These are phyloP conservation scores for Xylariales sp. DNA, from an alignment of 2,329 filamentous ascomycete genomes.

Conservation along the genomic window DNA sequence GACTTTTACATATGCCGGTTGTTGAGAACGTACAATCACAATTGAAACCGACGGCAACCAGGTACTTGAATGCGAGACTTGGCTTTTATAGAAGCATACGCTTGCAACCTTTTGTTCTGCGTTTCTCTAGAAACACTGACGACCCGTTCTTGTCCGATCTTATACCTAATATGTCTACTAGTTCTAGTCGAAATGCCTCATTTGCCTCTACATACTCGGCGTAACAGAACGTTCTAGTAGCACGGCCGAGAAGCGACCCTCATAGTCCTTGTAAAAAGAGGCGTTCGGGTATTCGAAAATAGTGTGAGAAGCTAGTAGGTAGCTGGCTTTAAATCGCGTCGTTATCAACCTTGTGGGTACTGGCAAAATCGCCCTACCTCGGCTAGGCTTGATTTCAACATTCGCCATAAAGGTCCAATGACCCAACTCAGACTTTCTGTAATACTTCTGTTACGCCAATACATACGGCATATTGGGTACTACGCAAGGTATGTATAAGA, in stretches of 20 bases:
- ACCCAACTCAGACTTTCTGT: not conserved
- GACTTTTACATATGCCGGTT: not conserved
- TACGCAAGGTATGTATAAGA: slow-evolving; percentile 77
- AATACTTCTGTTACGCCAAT: not conserved
- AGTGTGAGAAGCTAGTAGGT: not conserved
- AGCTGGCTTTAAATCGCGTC: not conserved
- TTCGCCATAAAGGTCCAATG: not conserved
- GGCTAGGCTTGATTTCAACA: not conserved
- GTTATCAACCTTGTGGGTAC: not conserved
- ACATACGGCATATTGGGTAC: not conserved
- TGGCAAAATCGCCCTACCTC: not conserved
- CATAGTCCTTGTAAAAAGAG: not conserved
- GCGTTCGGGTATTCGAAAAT: not conserved
- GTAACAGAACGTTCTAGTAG: not conserved
- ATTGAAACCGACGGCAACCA: not conserved
- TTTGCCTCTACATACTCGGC: not conserved
- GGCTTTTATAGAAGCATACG: not conserved
- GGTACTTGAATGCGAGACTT: not conserved
- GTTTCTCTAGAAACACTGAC: not conserved
- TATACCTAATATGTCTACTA: not conserved
- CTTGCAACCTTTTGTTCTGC: not conserved
- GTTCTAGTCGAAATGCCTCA: slow-evolving; percentile 6
- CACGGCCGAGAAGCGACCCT: not conserved
- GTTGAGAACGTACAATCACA: not conserved
- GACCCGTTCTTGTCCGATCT: not conserved